These are phyloP conservation scores for Fusarium stilboides DNA, from an alignment of 2,329 filamentous ascomycete species.

Conservation along the genomic window DNA sequence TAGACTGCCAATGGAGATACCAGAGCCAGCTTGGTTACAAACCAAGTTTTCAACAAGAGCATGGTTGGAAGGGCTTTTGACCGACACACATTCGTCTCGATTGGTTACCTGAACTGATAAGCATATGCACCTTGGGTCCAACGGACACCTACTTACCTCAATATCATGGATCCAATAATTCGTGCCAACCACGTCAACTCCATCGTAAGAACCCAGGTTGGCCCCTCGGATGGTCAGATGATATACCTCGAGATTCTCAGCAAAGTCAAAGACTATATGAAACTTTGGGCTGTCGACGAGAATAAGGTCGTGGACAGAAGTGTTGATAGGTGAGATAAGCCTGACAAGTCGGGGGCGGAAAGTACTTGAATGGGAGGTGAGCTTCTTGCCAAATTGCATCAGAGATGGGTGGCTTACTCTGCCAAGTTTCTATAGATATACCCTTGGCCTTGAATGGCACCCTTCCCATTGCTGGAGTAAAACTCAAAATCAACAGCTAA, in stretches of 20 bases:
- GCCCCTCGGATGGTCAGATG: neutral
- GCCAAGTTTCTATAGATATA: constrained; percentile 3
- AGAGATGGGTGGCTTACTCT: neutral
- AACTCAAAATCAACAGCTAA: neutral
- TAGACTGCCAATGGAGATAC: constrained; percentile 2
- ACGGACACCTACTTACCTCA: neutral
- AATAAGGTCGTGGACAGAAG: neutral
- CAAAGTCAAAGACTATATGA: constrained; percentile 7
- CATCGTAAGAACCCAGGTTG: constrained; percentile 1
- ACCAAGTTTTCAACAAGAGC: neutral
- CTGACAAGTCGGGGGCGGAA: constrained; percentile 2
- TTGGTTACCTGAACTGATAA: neutral
- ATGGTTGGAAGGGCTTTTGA: neutral
- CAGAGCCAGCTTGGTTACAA: neutral
- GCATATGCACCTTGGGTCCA: rapidly evolving
- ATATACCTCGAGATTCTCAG: constrained; percentile 5
- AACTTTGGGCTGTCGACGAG: constrained; percentile 5
- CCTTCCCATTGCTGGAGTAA: neutral
- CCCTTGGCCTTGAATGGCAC: neutral
- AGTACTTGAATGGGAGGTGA: neutral
- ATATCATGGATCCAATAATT: constrained; percentile 9
- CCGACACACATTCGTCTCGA: constrained; percentile 1
- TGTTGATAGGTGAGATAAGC: neutral
- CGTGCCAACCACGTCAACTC: constrained; percentile 4
- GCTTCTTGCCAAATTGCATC: rapidly evolving